phyloP scores from a whole-genome alignment of 2,329 filamentous ascomycete species.

The Coniochaeta sp. region DNA sequence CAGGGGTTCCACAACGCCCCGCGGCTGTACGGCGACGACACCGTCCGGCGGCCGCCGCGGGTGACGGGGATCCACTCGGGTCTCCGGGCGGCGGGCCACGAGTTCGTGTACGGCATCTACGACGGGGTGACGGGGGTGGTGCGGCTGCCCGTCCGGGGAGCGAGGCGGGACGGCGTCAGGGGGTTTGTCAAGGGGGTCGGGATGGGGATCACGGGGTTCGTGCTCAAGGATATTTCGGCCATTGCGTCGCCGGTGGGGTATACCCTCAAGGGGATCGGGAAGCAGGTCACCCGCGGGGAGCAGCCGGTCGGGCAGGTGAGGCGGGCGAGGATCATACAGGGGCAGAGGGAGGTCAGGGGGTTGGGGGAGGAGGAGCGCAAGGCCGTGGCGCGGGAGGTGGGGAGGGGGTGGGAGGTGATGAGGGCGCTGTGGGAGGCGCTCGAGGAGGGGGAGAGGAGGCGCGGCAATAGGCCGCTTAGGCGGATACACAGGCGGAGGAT shows the following conservation, averaged over 20 bases:
- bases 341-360: constrained; percentile 34
- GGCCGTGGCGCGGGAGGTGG: constrained; percentile 21
- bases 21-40: constrained; percentile 62
- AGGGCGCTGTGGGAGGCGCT: constrained; percentile 30
- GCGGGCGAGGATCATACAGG: constrained; percentile 51
- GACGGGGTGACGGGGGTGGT: constrained; percentile 59
- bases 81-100: constrained; percentile 50
- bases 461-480: constrained; percentile 10
- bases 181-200: constrained; percentile 48
- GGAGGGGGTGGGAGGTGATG: constrained; percentile 33
- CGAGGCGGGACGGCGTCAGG: constrained; percentile 33
- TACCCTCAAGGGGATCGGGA: constrained; percentile 55
- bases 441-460: constrained; percentile 22
- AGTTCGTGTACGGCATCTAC: constrained; percentile 56
- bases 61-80: constrained; percentile 61
- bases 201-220: constrained; percentile 55
- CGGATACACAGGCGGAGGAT: constrained; percentile 20
- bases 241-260: constrained; percentile 54
- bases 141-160: constrained; percentile 49
- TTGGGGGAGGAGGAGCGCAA: constrained; percentile 24
- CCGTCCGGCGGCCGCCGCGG: constrained; percentile 54
- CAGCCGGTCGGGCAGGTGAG: constrained; percentile 47
- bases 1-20: constrained; percentile 67
- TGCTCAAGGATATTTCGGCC: constrained; percentile 58
- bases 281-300: constrained; percentile 46